Evolutionary conservation across 306 rosid genomes (phyloP).

Genomic region (Vigna angularis): DNA sequence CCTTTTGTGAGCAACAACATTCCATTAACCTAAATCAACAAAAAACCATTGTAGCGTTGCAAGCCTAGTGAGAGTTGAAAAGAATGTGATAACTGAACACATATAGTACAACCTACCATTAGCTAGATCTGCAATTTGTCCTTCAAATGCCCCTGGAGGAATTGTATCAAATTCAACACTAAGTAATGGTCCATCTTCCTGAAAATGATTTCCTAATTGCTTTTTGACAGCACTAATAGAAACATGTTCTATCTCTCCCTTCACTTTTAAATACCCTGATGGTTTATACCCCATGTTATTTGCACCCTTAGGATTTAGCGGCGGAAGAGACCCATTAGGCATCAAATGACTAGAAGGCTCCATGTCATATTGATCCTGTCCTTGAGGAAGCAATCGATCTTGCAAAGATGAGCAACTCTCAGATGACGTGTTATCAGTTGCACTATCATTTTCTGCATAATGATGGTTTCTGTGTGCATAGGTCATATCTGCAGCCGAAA

Average conservation of each 20-base stretch:
- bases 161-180: constrained; percentile 84
- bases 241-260: constrained; percentile 95
- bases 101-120: constrained; percentile 60
- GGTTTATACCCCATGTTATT: constrained; percentile 74
- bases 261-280: constrained; percentile 94
- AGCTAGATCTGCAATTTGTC: constrained; percentile 58
- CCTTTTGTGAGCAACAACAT: background rate
- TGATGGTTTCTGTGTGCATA: constrained; percentile 53
- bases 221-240: constrained; percentile 94
- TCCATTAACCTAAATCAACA: constrained; percentile 5
- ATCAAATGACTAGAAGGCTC: constrained; percentile 68
- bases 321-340: constrained; percentile 62
- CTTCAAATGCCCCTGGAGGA: constrained; percentile 97
- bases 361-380: constrained; percentile 65
- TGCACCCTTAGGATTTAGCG: constrained; percentile 60
- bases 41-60: constrained; percentile 20
- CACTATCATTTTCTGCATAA: constrained; percentile 62
- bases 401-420: constrained; percentile 85
- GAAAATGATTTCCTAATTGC: constrained; percentile 80
- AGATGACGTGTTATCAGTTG: constrained; percentile 78
- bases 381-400: constrained; percentile 67
- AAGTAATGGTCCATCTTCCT: constrained; percentile 88
- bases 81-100: background rate
- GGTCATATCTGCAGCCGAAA: constrained; percentile 58
- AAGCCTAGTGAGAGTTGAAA: constrained; percentile 19